These are phyloP conservation scores for Tillandsia leiboldiana DNA, from an alignment of 176 grass and related monocot genomes.

Conservation along the genomic window DNA sequence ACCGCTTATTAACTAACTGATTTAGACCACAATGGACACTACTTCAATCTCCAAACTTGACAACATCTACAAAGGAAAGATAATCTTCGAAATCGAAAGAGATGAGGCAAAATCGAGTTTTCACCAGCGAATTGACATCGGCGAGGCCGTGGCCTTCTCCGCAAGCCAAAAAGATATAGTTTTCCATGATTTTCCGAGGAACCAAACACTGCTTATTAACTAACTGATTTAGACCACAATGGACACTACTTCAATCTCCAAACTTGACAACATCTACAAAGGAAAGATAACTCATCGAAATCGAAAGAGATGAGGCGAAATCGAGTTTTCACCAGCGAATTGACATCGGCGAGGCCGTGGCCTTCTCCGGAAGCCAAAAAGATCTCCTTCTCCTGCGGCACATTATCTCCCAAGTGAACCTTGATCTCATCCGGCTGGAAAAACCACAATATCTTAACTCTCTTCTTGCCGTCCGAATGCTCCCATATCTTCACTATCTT, in stretches of 20 bases:
- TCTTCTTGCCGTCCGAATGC: constrained; percentile 36
- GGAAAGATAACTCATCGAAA: neutral
- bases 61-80: neutral
- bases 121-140: constrained; percentile 53
- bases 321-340: constrained; percentile 34
- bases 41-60: too few species aligned
- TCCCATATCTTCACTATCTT: constrained; percentile 57
- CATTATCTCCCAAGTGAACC: constrained; percentile 25
- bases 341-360: constrained; percentile 39
- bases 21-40: too few species aligned
- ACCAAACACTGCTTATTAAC: too few species aligned
- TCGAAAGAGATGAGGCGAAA: neutral
- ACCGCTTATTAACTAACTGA: too few species aligned
- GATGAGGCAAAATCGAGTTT: neutral
- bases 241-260: too few species aligned
- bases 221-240: too few species aligned
- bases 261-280: neutral
- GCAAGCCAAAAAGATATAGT: too few species aligned
- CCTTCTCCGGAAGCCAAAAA: constrained; percentile 65
- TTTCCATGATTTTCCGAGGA: too few species aligned
- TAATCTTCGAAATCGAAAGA: neutral
- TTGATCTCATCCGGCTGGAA: constrained; percentile 46
- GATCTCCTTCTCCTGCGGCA: constrained; percentile 42
- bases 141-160: constrained; percentile 40
- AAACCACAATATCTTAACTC: constrained; percentile 76